phyloP scores from a whole-genome alignment of 2,329 filamentous ascomycete genomes.

The Colletotrichum phormii region DNA sequence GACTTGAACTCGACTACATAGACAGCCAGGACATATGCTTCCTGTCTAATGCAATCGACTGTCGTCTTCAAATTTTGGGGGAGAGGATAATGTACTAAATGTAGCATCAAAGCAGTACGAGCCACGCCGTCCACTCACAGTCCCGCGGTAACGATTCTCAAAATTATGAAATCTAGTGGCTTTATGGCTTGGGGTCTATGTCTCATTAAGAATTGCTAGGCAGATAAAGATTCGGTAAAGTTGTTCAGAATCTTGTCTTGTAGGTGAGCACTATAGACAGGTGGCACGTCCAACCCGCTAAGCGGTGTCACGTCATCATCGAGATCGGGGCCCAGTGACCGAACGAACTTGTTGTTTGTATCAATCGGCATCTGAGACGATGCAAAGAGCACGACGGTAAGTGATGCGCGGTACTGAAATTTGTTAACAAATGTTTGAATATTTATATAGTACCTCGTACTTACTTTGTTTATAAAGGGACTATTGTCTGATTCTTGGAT shows the following conservation, averaged over 20 bases:
- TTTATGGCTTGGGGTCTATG: not conserved
- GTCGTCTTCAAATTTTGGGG: no score
- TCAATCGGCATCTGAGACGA: constrained; percentile 16
- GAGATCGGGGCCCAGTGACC: not conserved
- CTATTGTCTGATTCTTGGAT: not conserved
- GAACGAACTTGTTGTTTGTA: constrained; percentile 2
- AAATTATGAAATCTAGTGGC: no score
- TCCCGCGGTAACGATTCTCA: no score
- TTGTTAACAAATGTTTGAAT: not conserved
- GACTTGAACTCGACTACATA: not conserved
- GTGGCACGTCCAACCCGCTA: constrained; percentile 4
- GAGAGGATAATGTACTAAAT: no score
- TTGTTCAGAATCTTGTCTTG: not conserved
- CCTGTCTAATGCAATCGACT: no score
- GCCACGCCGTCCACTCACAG: no score
- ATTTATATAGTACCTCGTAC: not conserved
- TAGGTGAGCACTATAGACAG: not conserved
- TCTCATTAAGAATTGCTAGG: not conserved
- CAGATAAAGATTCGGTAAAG: not conserved
- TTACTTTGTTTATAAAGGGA: not conserved
- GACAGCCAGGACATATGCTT: not conserved
- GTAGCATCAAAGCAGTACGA: no score
- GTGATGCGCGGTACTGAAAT: not conserved
- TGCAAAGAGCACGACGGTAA: constrained; percentile 13
- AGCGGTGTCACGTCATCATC: not conserved